Base-by-base conservation (phyloP, 768 basidiomycete genomes). In the Termitomyces sp. region DNA sequence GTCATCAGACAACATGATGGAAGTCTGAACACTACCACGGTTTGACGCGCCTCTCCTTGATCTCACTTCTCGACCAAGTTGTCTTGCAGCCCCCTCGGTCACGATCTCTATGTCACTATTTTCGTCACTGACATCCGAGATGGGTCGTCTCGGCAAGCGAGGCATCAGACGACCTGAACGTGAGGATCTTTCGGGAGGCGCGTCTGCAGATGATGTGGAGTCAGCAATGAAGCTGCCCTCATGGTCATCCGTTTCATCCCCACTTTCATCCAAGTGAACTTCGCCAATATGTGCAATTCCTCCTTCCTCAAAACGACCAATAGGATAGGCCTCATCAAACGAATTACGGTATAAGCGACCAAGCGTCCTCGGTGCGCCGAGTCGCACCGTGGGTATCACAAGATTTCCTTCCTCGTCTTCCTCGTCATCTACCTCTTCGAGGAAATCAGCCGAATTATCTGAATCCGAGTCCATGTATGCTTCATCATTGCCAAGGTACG, bases 171-270 rank as follows among this genome's bases (percentile, higher is more conserved):
- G 38, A 33, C 7, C 16, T 42, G 28, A 30, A 50, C 9, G 56
- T 5, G 32, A 24, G 22, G 16, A 42, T 42, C 1, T n/a, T 2
- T 38, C 42, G 3, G 36, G 28, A 32, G 45, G 38, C 9, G 28
- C n/a, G 38, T n/a, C 32, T 24, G 50, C 26, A 3, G 30, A 16
- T 28, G 33, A 57, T 33, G 64, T 69, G 26, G 61, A 72, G 44
- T 84, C 83, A 43, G 83, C 82, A 51, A 85, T 83, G 62, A 85
- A 85, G 65, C 82, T 82, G 60, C 75, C 74, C 58, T 80, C 80
- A 51, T 82, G 83, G 13, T 66, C 75, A 18, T 71, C 76, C 0
- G 76, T 75, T 2, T 63, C 74, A 4, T 67, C 66, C 4, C 61
- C 69, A 33, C 50, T 58, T 26, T 59, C 62, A n/a, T 49, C 53